Base-by-base conservation (phyloP, 169 alveolate genomes). In the Babesia ovata region DNA sequence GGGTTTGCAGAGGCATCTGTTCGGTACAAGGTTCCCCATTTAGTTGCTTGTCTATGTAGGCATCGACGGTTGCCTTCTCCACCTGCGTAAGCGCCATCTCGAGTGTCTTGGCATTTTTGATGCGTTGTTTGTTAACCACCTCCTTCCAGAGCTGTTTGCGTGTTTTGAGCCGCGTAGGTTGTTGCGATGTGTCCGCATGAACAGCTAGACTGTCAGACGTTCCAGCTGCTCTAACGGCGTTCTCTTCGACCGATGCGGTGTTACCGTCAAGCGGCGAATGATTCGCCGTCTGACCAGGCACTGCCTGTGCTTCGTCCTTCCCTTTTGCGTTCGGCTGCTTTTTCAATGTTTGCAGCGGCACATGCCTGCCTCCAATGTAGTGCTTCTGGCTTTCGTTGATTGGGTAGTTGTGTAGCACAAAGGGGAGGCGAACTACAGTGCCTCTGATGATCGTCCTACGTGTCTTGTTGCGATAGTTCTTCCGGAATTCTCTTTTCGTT, bases 141-240 rank as follows among this genome's bases (percentile, higher is more conserved):
- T 79, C 83, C 74, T 70, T 79, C 87, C 87, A 79, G 33, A 79
- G 63, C 36, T 79, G 84, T 60, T 79, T 79, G 19, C 69, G 58
- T 22, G 87, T 66, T 63, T 75, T 75, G 9, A 61, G 49, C n/a
- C 29, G 46, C 39, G 39, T 6, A 33, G 39, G 39, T 33, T 33
- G n/a, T 16, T 19, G 48, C 26, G 57, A 62, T 12, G 29, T 24
- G 2, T 63, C 61, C 13, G 54, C 7, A 4, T 4, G 39, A 2
- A 6, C 39, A 6, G 39, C 39, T 10, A 17, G 50, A 11, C 29
- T 24, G 69, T 44, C 60, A 49, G n/a, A 19, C 14, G 17, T 4
- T 21, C 60, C 60, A 21, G 60, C 7, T 0, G 61, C 48, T 4
- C 63, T 36, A 21, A 14, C 44, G 0, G 22, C 16, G 29, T n/a